Evolutionary conservation across 495 filamentous ascomycete species (phyloP).

Genomic region (Penicillium nucicola): DNA sequence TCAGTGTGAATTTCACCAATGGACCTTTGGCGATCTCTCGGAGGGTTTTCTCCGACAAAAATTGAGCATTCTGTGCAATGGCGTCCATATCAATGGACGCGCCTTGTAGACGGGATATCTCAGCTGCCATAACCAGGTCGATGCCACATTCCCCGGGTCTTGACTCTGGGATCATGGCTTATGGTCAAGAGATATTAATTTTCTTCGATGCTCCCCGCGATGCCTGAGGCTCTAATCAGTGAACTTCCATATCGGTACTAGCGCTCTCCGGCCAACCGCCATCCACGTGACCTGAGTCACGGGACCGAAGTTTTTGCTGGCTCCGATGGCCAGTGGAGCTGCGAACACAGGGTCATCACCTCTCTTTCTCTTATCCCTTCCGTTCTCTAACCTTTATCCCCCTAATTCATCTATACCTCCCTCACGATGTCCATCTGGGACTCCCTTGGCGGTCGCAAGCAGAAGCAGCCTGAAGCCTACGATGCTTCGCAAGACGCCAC

Average conservation of each 20-base stretch:
- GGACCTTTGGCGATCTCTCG: constrained; percentile 37
- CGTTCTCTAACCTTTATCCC: constrained; percentile 21
- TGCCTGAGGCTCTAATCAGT: constrained; percentile 27
- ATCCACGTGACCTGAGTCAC: constrained; percentile 28
- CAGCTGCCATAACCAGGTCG: constrained; percentile 21
- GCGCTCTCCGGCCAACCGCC: constrained; percentile 20
- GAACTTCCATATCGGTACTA: constrained; percentile 25
- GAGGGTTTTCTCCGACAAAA: constrained; percentile 36
- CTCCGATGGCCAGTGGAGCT: constrained; percentile 28
- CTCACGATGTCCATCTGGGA: constrained; percentile 80
- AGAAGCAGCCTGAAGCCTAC: constrained; percentile 59
- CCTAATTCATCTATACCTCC: not conserved
- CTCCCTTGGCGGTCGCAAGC: constrained; percentile 78
- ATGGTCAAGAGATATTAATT: constrained; percentile 12
- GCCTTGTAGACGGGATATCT: constrained; percentile 10
- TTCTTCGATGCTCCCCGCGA: constrained; percentile 19
- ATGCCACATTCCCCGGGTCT: constrained; percentile 16
- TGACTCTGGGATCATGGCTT: not conserved
- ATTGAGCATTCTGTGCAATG: constrained; percentile 35
- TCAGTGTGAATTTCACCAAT: constrained; percentile 33
- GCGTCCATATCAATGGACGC: constrained; percentile 30
- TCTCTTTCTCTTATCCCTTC: constrained; percentile 16
- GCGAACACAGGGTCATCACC: constrained; percentile 20
- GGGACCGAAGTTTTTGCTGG: constrained; percentile 47
- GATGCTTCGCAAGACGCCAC: constrained; percentile 76